phyloP scores from a whole-genome alignment of 805 yeast genomes.

The Kazachstania viticola region DNA sequence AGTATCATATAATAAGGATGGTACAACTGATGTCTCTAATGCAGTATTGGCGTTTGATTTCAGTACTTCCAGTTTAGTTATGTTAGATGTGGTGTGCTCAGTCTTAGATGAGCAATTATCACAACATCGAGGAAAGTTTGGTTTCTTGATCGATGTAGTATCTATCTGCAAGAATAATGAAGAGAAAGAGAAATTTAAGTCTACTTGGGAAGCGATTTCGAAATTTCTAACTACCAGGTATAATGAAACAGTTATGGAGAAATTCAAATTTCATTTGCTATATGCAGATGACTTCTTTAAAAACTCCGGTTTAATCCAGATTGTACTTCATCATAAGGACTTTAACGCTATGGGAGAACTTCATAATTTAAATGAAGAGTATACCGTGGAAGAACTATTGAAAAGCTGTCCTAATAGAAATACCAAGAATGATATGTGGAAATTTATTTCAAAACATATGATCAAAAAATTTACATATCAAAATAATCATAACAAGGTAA shows the following conservation, averaged over 20 bases:
- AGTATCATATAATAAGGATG: constrained; percentile 30
- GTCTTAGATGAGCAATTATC: constrained; percentile 49
- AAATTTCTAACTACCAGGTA: constrained; percentile 5
- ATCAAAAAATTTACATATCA: constrained; percentile 36
- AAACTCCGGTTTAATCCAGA: constrained; percentile 21
- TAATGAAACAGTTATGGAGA: constrained; percentile 16
- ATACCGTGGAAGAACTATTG: constrained; percentile 7
- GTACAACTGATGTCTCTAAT: constrained; percentile 15
- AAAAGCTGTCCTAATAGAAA: constrained; percentile 37
- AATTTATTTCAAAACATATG: constrained; percentile 36
- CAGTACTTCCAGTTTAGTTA: constrained; percentile 53
- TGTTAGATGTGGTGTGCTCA: constrained; percentile 54
- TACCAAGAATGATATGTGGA: constrained; percentile 50
- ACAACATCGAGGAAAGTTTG: constrained; percentile 55
- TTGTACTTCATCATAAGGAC: constrained; percentile 26
- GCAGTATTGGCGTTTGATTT: constrained; percentile 50
- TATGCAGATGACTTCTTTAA: constrained; percentile 32
- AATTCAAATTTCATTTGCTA: constrained; percentile 31
- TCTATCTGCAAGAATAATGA: constrained; percentile 19
- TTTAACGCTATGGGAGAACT: constrained; percentile 6
- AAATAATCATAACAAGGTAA: constrained; percentile 32
- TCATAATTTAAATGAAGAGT: not conserved
- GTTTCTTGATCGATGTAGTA: constrained; percentile 48
- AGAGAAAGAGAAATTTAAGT: constrained; percentile 8
- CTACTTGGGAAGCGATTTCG: constrained; percentile 6